Conservation (phyloP, 306 rosid genomes). For the Hylodesmum podocarpum region DNA sequence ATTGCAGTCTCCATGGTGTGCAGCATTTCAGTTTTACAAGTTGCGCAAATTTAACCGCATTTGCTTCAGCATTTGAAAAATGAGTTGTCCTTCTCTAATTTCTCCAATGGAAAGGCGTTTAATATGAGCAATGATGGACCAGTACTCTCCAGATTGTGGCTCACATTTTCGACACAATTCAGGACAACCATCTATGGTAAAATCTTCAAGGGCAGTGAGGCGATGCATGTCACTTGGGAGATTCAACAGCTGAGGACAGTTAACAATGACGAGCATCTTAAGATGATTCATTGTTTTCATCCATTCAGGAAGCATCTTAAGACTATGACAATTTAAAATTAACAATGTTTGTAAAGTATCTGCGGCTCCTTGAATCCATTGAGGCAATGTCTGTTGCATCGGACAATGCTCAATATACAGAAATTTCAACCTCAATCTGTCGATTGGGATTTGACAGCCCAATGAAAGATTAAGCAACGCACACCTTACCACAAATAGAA, state of each 20-base stretch:
- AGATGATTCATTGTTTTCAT: neutral
- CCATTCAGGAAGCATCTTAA: neutral
- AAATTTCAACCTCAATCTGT: neutral
- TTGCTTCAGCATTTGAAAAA: neutral
- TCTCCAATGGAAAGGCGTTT: neutral
- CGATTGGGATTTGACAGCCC: neutral
- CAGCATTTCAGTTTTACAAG: neutral
- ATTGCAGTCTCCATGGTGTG: neutral
- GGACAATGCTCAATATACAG: neutral
- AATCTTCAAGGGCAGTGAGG: neutral
- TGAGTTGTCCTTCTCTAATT: neutral
- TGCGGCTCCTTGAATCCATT: neutral
- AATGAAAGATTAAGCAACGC: neutral
- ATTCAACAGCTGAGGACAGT: neutral
- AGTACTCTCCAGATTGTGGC: neutral
- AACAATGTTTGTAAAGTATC: neutral
- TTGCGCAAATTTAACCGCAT: neutral
- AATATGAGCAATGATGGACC: constrained; percentile 11
- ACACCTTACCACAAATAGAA: neutral
- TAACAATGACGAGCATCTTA: neutral
- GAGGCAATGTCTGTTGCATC: neutral
- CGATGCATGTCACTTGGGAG: neutral
- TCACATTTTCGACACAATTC: neutral
- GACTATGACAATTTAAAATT: neutral
- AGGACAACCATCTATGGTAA: neutral